phyloP scores from a whole-genome alignment of 139 green algal genomes.

The Edaphochlamys debaryana region DNA sequence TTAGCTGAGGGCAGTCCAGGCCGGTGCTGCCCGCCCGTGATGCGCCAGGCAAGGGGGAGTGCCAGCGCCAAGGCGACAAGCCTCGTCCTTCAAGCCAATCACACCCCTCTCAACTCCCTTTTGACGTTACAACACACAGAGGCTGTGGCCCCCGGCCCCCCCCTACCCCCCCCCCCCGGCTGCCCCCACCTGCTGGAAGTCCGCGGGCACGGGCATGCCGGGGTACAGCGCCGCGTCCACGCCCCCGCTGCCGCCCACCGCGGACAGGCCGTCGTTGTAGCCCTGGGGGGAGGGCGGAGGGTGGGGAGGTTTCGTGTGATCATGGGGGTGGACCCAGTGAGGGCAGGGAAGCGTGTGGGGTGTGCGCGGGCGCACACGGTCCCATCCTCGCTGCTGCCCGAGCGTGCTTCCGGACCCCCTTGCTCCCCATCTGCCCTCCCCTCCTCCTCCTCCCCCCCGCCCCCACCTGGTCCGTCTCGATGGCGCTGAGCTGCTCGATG shows the following conservation, averaged over 20 bases:
- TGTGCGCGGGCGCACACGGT: not conserved
- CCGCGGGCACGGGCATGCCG: not conserved
- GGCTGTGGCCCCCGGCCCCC: constrained; percentile 13
- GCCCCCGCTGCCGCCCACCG: not conserved
- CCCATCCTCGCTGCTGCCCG: constrained; percentile 23
- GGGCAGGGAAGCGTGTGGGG: not conserved
- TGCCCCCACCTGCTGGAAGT: constrained; percentile 34
- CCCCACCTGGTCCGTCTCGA: constrained; percentile 53
- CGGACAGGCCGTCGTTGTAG: constrained; percentile 77
- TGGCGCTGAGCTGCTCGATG: constrained; percentile 56
- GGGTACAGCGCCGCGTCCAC: constrained; percentile 6
- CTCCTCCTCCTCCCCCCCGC: not conserved
- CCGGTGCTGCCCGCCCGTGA: too few relatives aligned
- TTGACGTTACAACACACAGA: too few relatives aligned
- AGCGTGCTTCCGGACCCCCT: not conserved
- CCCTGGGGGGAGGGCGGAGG: constrained; percentile 40
- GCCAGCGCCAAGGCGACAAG: too few relatives aligned
- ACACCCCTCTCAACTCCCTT: not conserved
- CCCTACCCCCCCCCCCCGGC: not conserved
- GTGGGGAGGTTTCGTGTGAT: too few relatives aligned
- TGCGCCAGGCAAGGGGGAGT: too few relatives aligned
- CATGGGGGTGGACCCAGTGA: not conserved
- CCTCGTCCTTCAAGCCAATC: not conserved
- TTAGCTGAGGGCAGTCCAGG: too few relatives aligned
- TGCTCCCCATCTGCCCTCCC: not conserved